Conservation (phyloP, 305 asterid species). For the Withania somnifera region DNA sequence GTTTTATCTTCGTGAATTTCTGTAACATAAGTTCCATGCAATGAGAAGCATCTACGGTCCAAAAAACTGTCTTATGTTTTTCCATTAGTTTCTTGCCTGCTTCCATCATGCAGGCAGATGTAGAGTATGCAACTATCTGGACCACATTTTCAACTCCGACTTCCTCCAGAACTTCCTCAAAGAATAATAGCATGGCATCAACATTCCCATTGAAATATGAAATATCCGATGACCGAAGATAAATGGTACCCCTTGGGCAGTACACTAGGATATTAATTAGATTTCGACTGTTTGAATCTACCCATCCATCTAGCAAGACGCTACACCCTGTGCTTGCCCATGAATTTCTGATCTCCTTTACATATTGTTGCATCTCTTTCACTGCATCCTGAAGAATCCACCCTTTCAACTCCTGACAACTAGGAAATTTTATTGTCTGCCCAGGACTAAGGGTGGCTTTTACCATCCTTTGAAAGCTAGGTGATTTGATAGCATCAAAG, state of each 20-base stretch:
- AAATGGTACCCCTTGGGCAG: constrained; percentile 51
- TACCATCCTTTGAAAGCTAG: constrained; percentile 37
- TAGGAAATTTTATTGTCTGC: constrained; percentile 22
- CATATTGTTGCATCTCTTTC: constrained; percentile 30
- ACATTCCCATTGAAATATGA: constrained; percentile 19
- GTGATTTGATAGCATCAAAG: constrained; percentile 15
- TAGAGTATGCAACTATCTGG: constrained; percentile 42
- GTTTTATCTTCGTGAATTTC: constrained; percentile 16
- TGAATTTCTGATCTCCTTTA: constrained; percentile 19
- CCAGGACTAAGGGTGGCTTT: constrained; percentile 11
- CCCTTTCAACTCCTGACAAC: constrained; percentile 43
- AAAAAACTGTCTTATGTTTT: constrained; percentile 27
- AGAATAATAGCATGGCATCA: constrained; percentile 27
- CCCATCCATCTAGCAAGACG: constrained; percentile 64
- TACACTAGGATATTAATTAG: constrained; percentile 39
- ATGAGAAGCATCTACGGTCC: constrained; percentile 47
- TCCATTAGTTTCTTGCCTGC: constrained; percentile 30
- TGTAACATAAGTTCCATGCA: constrained; percentile 61
- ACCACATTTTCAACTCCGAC: constrained; percentile 54
- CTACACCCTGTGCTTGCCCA: constrained; percentile 68
- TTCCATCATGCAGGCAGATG: constrained; percentile 37
- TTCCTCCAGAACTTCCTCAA: constrained; percentile 27
- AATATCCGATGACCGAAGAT: constrained; percentile 35
- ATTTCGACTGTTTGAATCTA: constrained; percentile 22
- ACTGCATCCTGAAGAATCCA: constrained; percentile 37